Evolutionary conservation across 306 rosid genomes (phyloP).

Genomic region (Rosa chinensis): DNA sequence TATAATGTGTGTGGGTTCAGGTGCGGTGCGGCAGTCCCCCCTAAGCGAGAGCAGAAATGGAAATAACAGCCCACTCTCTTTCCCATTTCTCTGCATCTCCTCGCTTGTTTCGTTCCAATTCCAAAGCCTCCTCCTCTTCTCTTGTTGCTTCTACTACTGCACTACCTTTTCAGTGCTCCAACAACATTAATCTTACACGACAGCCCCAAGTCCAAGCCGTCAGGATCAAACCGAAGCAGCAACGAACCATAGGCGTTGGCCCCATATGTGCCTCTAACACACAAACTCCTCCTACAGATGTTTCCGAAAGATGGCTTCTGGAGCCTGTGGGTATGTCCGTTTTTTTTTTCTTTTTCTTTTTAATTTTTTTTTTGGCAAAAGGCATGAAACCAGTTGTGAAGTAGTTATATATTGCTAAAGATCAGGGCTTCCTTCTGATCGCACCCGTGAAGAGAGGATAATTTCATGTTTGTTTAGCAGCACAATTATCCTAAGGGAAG

Average conservation of each 20-base stretch:
- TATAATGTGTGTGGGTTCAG: background rate
- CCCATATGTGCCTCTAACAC: constrained; percentile 36
- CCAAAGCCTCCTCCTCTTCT: constrained; percentile 17
- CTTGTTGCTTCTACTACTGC: constrained; percentile 33
- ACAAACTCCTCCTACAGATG: constrained; percentile 28
- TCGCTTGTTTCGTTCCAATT: constrained; percentile 15
- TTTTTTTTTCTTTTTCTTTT: constrained; percentile 2
- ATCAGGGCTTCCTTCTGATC: background rate
- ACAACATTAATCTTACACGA: constrained; percentile 32
- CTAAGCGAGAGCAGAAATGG: constrained; percentile 38
- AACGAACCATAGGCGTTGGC: constrained; percentile 23
- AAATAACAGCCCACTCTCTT: constrained; percentile 42
- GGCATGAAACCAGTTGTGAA: too few relatives aligned
- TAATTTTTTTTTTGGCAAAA: background rate
- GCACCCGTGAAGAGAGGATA: too few relatives aligned
- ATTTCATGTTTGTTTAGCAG: too few relatives aligned
- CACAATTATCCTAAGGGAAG: too few relatives aligned
- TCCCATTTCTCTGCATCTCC: constrained; percentile 26
- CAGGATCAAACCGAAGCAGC: constrained; percentile 25
- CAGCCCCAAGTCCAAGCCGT: constrained; percentile 16
- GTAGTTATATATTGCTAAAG: too few relatives aligned
- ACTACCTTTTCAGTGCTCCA: constrained; percentile 29
- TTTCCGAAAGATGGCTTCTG: constrained; percentile 72
- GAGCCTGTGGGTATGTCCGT: constrained; percentile 65
- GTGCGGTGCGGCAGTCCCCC: background rate